Conservation (phyloP, 345 rosid genomes). For the Arabis hirsuta region DNA sequence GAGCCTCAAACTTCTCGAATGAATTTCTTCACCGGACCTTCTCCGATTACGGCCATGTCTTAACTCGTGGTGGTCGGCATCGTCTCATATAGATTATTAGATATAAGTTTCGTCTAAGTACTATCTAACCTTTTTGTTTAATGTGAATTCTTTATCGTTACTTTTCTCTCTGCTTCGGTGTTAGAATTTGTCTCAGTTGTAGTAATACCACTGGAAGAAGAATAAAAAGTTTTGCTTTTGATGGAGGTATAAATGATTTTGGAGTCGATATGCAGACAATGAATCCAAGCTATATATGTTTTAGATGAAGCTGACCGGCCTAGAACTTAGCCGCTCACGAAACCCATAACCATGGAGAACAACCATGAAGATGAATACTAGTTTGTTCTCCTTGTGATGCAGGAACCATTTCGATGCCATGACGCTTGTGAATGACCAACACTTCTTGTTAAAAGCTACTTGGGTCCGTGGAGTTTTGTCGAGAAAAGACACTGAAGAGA, state of each 20-base stretch:
- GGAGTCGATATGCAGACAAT: not conserved
- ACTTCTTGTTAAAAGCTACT: too few species aligned
- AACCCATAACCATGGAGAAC: not conserved
- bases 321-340: constrained; percentile 9
- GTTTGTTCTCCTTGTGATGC: constrained; percentile 10
- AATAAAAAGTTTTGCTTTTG: constrained; percentile 38
- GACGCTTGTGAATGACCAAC: not conserved
- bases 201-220: constrained; percentile 44
- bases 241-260: constrained; percentile 9
- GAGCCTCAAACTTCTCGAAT: constrained; percentile 35
- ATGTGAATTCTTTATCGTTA: constrained; percentile 23
- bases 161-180: constrained; percentile 5
- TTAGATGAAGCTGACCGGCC: not conserved
- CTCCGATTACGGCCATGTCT: constrained; percentile 64
- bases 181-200: constrained; percentile 27
- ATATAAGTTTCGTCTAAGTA: constrained; percentile 31
- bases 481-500: too few species aligned
- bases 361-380: constrained; percentile 16
- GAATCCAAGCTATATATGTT: not conserved
- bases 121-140: constrained; percentile 38
- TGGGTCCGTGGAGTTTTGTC: too few species aligned
- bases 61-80: constrained; percentile 36
- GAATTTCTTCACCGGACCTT: constrained; percentile 48
- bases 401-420: constrained; percentile 8
- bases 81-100: constrained; percentile 45